A percentile compares a stretch with the other conserved stretches of the same genome.
Conservation (phyloP, 2,329 filamentous ascomycete genomes). For the Didymella lethalis region DNA sequence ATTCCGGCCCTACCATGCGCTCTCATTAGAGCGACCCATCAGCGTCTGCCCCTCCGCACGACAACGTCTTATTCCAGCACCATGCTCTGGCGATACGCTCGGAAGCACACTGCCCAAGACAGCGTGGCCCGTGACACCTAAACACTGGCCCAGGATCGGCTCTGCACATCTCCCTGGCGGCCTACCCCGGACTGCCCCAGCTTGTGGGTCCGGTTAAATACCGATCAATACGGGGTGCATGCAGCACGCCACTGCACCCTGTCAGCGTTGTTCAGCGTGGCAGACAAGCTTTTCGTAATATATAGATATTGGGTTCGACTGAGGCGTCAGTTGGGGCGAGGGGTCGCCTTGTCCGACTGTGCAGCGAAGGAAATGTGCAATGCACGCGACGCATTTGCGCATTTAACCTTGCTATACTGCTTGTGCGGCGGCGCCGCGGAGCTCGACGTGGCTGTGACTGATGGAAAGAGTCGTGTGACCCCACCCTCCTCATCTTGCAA, state of each 20-base stretch:
- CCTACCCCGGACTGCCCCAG: constrained; percentile 1
- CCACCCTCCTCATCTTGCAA: not conserved
- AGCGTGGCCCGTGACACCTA: not conserved
- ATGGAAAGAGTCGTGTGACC: not conserved
- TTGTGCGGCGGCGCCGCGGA: not conserved
- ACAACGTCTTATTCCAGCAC: not conserved
- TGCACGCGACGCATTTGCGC: not conserved
- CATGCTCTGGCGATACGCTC: not conserved
- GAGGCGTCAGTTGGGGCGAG: constrained; percentile 18
- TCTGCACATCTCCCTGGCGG: not conserved
- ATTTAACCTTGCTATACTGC: not conserved
- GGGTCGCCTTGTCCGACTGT: not conserved
- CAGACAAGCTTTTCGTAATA: constrained; percentile 15
- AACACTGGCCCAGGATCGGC: not conserved
- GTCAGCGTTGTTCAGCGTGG: not conserved
- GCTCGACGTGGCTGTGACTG: not conserved
- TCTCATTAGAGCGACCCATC: not conserved
- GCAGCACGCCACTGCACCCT: constrained; percentile 6
- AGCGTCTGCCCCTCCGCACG: not conserved
- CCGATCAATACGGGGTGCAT: constrained; percentile 19
- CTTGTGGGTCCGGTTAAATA: constrained; percentile 20
- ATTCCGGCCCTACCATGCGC: not conserved
- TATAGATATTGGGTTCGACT: constrained; percentile 14
- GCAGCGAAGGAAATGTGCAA: not conserved
- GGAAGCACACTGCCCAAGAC: not conserved